Conservation (phyloP, 106 monocot genomes). For the Agapanthus africanus region DNA sequence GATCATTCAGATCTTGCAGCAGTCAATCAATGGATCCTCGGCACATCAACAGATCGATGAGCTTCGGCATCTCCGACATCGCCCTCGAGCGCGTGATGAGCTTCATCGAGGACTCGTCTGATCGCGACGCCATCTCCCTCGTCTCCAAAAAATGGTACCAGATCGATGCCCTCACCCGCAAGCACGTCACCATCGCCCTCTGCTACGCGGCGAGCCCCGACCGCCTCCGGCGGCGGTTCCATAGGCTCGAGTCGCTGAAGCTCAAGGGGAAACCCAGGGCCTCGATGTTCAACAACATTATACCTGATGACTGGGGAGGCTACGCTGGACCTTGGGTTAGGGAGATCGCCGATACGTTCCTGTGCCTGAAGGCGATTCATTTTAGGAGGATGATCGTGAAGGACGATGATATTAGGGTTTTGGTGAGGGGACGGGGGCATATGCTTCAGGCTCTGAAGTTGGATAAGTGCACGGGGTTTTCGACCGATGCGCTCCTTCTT, state of each 20-base stretch:
- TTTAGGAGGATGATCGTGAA: conserved; percentile 75
- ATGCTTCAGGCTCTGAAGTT: conserved; percentile 56
- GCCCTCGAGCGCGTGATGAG: conserved; percentile 64
- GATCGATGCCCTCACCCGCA: conserved; percentile 56
- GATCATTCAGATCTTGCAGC: too few relatives aligned
- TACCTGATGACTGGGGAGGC: conserved; percentile 91
- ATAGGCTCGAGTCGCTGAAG: conserved; percentile 69
- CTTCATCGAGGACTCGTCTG: conserved; percentile 68
- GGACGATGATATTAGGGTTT: conserved; percentile 45
- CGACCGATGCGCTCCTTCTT: conserved; percentile 51
- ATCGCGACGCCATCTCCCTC: conserved; percentile 69
- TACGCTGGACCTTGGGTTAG: conserved; percentile 70
- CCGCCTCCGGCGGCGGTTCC: conserved; percentile 66
- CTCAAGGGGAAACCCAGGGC: conserved; percentile 95
- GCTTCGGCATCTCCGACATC: conserved; percentile 46
- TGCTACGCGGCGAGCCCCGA: conserved; percentile 72
- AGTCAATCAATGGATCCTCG: too few relatives aligned
- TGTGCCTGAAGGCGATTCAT: conserved; percentile 63
- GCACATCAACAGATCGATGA: conserved; percentile 14
- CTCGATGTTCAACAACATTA: conserved; percentile 87
- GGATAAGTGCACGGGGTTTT: conserved; percentile 88
- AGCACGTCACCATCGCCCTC: conserved; percentile 85
- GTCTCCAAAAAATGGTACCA: conserved; percentile 68
- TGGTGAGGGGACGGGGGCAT: conserved; percentile 42
- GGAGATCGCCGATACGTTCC: conserved; percentile 40